These are phyloP conservation scores for Murraya koenigii DNA, from an alignment of 345 rosid species.

Conservation along the genomic window DNA sequence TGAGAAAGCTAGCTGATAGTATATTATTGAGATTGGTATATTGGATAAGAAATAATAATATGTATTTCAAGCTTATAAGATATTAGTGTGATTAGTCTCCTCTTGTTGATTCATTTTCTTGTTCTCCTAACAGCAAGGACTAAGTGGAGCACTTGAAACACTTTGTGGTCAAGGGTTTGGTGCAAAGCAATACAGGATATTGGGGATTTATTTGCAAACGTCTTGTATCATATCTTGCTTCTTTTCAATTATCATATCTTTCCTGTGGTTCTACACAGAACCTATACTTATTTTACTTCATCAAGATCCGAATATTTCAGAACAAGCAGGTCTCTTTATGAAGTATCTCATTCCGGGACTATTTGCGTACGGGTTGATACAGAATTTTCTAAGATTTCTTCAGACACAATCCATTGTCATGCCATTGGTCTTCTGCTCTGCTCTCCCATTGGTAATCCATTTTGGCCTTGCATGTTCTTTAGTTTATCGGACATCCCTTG, in stretches of 20 bases:
- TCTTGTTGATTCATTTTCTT: neutral
- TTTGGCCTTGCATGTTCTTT: constrained; percentile 42
- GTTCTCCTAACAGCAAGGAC: constrained; percentile 39
- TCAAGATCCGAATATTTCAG: constrained; percentile 57
- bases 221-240: constrained; percentile 58
- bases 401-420: constrained; percentile 66
- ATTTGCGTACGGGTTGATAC: constrained; percentile 59
- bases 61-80: too few species aligned
- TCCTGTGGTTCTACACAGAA: constrained; percentile 61
- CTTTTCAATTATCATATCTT: constrained; percentile 48
- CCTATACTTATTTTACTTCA: constrained; percentile 43
- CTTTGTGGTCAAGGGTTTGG: constrained; percentile 91
- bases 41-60: too few species aligned
- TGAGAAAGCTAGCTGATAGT: too few species aligned
- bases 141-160: constrained; percentile 85
- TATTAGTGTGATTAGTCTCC: neutral
- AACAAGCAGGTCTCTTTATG: constrained; percentile 53
- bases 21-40: too few species aligned
- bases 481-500: constrained; percentile 40
- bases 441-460: constrained; percentile 45
- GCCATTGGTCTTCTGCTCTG: constrained; percentile 46
- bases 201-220: constrained; percentile 74
- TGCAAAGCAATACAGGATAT: constrained; percentile 53
- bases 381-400: constrained; percentile 70
- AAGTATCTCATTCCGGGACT: constrained; percentile 63